Conservation (phyloP, 306 rosid species). For the Prunus salicina region DNA sequence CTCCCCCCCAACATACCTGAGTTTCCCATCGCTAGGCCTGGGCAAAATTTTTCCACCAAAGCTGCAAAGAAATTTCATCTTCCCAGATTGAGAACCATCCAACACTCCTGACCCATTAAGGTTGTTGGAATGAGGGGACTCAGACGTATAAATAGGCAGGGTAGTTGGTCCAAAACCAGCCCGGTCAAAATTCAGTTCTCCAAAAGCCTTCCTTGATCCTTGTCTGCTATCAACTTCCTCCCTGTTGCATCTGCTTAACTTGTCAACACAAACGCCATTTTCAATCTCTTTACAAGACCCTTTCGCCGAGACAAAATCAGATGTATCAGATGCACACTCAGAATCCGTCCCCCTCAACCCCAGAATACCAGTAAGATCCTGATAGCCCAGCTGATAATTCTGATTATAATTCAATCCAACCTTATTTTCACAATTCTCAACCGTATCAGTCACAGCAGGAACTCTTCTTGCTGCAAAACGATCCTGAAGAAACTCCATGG, state of each 20-base stretch:
- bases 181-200: slow-evolving; percentile 41
- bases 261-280: slow-evolving; percentile 32
- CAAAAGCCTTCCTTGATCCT: slow-evolving; percentile 36
- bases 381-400: slow-evolving; percentile 43
- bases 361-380: slow-evolving; percentile 48
- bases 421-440: slow-evolving; percentile 28
- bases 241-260: slow-evolving; percentile 27
- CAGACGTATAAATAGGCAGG: slow-evolving; percentile 29
- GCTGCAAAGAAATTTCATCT: slow-evolving; percentile 70
- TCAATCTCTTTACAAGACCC: slow-evolving; percentile 44
- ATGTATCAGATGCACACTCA: slow-evolving; percentile 49
- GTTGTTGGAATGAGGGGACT: slow-evolving; percentile 43
- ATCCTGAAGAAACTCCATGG: slow-evolving; percentile 40
- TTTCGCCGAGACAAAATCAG: slow-evolving; percentile 30
- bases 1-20: slow-evolving; percentile 75
- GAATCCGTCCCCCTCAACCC: slow-evolving; percentile 64
- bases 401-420: slow-evolving; percentile 30
- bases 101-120: slow-evolving; percentile 34
- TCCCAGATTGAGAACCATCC: slow-evolving; percentile 44
- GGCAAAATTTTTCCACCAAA: slow-evolving; percentile 72
- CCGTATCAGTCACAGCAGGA: slow-evolving; percentile 27
- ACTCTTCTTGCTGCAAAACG: slow-evolving; percentile 33
- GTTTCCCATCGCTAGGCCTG: slow-evolving; percentile 71
- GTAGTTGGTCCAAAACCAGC: slow-evolving; percentile 20
- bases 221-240: slow-evolving; percentile 34